Base-by-base conservation (phyloP, 345 rosid genomes). In the Litchi chinensis region DNA sequence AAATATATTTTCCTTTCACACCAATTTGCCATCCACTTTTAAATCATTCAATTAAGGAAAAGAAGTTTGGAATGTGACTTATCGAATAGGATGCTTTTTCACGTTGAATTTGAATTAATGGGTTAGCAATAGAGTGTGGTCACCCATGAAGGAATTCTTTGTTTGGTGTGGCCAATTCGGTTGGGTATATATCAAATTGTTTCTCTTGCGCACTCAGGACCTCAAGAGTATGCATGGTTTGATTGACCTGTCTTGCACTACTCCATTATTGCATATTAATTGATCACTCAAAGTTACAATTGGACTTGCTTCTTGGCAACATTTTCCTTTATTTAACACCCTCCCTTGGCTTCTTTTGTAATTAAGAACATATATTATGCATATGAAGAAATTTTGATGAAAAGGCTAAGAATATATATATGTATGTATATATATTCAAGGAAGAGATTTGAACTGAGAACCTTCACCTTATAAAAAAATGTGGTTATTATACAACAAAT, bases 251-350 rank as follows among this genome's bases (percentile, higher is more conserved):
- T 32, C 37, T 32, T 32, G 37, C 37, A 32, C 1, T 32, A 32
- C 37, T 32, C 37, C 37, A 32, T 32, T 32, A 32, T 32, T 32
- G 4, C 37, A 32, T 3, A 32, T 60, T n/a, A 46, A 59, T 9
- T n/a, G 5, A 57, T 40, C 28, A 22, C 44, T 10, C 68, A 43
- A 44, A 74, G 7, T 39, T 44, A 59, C 18, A 10, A 43, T 46
- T 65, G 37, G 26, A 8, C 32, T 75, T 75, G 63, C 71, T 67
- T 76, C 22, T 11, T 15, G 16, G 72, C 79, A 76, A 66, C 73
- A 65, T 67, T 65, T 65, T 76, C 64, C 50, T 46, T 46, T 46
- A 7, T 46, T 46, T 46, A 46, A 46, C 8, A 46, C 37, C 4
- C 37, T 32, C 37, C 37, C 37, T 32, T 32, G 37, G 37, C 56